Percentiles rank a stretch among this genome's conserved stretches.
Evolutionary conservation across 2,329 filamentous ascomycete genomes (phyloP).

Genomic region (Aspergillus pseudoglaucus): DNA sequence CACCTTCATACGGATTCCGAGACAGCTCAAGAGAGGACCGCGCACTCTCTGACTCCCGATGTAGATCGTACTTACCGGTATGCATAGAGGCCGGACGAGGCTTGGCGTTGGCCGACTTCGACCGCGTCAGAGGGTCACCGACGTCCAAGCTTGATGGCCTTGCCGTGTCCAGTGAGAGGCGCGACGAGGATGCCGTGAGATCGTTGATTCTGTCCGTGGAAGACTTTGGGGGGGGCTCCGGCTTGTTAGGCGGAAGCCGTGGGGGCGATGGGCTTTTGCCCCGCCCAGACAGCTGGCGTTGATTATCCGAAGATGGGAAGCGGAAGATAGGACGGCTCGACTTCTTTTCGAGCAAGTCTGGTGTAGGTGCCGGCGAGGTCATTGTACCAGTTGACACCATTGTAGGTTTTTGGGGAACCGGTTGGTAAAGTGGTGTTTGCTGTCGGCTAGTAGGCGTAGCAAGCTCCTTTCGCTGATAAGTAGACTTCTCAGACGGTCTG

Average conservation of each 20-base stretch:
- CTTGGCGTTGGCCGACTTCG: slow-evolving; percentile 59
- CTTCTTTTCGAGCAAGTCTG: slow-evolving; percentile 23
- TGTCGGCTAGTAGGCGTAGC: slow-evolving; percentile 4
- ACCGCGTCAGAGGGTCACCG: slow-evolving; percentile 49
- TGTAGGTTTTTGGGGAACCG: slow-evolving; percentile 43
- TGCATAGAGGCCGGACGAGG: slow-evolving; percentile 75
- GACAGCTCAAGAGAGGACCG: slow-evolving; percentile 33
- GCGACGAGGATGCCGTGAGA: slow-evolving; percentile 50
- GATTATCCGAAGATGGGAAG: slow-evolving; percentile 43
- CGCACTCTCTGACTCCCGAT: slow-evolving; percentile 67
- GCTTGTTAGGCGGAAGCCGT: slow-evolving; percentile 24
- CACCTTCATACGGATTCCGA: slow-evolving; percentile 30
- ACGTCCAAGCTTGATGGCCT: slow-evolving; percentile 60
- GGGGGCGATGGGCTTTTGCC: slow-evolving; percentile 26
- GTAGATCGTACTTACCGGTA: slow-evolving; percentile 72
- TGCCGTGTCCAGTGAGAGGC: slow-evolving; percentile 65
- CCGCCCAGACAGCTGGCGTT: slow-evolving; percentile 37
- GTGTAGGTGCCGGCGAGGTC: slow-evolving; percentile 53
- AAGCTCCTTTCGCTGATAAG: slow-evolving; percentile 14
- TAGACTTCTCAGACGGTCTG: slow-evolving; percentile 16
- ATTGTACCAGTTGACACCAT: slow-evolving; percentile 74
- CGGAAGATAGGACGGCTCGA: slow-evolving; percentile 46
- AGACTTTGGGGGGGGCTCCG: slow-evolving; percentile 47
- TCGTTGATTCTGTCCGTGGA: slow-evolving; percentile 47
- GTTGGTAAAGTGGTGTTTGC: slow-evolving; percentile 31